Evolutionary conservation across 768 basidiomycete genomes (phyloP).

Genomic region (Xerocomellus amylosporus): DNA sequence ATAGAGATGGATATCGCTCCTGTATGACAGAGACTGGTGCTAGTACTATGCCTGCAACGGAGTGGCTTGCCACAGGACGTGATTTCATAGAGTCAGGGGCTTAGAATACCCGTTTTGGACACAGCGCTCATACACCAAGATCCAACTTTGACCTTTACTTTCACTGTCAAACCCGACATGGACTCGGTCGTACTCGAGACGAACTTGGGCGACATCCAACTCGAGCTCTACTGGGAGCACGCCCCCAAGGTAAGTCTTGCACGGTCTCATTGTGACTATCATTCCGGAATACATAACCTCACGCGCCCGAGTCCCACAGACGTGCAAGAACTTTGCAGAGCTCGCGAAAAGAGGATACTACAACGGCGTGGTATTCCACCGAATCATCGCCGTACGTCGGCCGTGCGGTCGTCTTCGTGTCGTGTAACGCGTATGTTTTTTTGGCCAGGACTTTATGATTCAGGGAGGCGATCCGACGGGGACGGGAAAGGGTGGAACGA

Average conservation of each 20-base stretch:
- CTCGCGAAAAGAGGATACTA: conserved; percentile 92
- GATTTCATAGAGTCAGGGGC: no score
- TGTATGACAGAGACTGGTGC: no score
- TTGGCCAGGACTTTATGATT: conserved; percentile 87
- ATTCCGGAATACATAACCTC: not conserved
- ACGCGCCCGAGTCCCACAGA: conserved; percentile 44
- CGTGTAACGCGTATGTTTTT: not conserved
- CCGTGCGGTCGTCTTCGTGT: not conserved
- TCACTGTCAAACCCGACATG: conserved; percentile 14
- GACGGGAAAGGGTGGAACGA: conserved; percentile 88
- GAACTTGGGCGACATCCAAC: conserved; percentile 77
- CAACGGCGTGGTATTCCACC: conserved; percentile 86
- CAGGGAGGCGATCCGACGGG: conserved; percentile 96
- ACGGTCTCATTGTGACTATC: not conserved
- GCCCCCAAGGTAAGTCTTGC: conserved; percentile 61
- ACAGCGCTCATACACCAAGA: no score
- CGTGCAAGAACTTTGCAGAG: conserved; percentile 93
- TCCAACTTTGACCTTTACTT: not conserved
- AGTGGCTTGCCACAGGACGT: no score
- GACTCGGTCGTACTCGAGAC: conserved; percentile 75
- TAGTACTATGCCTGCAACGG: no score
- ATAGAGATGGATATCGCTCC: no score
- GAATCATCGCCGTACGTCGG: conserved; percentile 70
- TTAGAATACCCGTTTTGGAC: no score
- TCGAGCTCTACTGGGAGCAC: conserved; percentile 93